These are phyloP conservation scores for Didymella lethalis DNA, from an alignment of 2,329 filamentous ascomycete species.

Conservation along the genomic window DNA sequence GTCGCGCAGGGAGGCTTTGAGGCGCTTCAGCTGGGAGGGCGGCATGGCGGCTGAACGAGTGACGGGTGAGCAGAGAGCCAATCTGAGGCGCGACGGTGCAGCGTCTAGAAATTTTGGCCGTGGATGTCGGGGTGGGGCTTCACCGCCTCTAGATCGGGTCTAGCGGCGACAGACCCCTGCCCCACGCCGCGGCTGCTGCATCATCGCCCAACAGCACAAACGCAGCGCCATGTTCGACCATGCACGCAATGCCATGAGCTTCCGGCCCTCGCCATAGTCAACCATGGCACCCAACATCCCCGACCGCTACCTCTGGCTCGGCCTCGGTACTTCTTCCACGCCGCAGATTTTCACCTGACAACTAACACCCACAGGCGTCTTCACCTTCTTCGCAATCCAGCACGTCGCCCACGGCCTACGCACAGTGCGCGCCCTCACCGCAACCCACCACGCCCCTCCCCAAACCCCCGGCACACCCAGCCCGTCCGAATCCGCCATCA, in stretches of 20 bases:
- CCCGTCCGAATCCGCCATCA: conserved; percentile 66
- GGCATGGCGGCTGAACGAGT: conserved; percentile 68
- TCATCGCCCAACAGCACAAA: conserved; percentile 24
- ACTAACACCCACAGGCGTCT: conserved; percentile 56
- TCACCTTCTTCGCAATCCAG: conserved; percentile 63
- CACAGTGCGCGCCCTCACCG: conserved; percentile 68
- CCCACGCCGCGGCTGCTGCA: conserved; percentile 21
- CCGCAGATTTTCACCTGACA: background rate
- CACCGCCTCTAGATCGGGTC: conserved; percentile 4
- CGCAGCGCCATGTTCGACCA: background rate
- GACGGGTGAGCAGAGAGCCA: background rate
- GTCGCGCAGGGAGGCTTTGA: conserved; percentile 89
- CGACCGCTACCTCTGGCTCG: conserved; percentile 59
- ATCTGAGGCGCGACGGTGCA: conserved; percentile 11
- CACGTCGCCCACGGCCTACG: conserved; percentile 66
- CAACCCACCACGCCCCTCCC: conserved; percentile 66
- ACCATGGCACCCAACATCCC: conserved; percentile 50
- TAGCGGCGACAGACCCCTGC: conserved; percentile 15
- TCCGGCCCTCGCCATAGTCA: conserved; percentile 24
- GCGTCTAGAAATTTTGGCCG: conserved; percentile 31
- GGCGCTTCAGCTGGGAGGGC: conserved; percentile 93
- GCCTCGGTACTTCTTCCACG: conserved; percentile 47
- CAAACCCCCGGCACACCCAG: conserved; percentile 52
- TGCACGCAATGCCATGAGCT: background rate
- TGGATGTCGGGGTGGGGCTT: conserved; percentile 29